These are phyloP conservation scores for Trichophyton schoenleinii DNA, from an alignment of 2,329 filamentous ascomycete species.

Conservation along the genomic window DNA sequence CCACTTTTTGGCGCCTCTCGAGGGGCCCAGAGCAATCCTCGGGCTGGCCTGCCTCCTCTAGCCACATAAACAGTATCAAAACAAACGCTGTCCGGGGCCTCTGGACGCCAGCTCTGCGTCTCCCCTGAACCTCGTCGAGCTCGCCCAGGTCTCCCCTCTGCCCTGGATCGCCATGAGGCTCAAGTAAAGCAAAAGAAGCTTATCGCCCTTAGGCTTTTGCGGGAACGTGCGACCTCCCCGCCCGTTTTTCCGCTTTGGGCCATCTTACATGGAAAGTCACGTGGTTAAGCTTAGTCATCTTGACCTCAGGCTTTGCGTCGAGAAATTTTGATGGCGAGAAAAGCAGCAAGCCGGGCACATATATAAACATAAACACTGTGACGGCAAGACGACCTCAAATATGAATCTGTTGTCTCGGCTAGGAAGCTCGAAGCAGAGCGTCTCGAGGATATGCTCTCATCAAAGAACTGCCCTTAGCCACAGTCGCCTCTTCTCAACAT, in stretches of 20 bases:
- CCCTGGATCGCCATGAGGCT: constrained; percentile 2
- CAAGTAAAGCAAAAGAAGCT: constrained; percentile 19
- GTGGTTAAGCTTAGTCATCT: background rate
- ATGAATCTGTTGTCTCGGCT: background rate
- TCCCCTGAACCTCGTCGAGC: background rate
- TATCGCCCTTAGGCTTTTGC: constrained; percentile 22
- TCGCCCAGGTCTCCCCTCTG: background rate
- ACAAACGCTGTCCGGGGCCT: background rate
- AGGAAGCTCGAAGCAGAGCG: background rate
- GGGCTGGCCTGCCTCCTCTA: background rate
- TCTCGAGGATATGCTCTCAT: background rate
- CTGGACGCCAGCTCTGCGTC: background rate
- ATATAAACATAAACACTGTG: background rate
- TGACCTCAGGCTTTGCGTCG: background rate
- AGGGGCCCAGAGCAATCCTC: background rate
- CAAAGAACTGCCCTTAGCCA: background rate
- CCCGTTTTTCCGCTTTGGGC: constrained; percentile 4
- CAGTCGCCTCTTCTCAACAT: background rate
- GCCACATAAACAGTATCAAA: background rate
- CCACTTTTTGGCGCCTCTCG: background rate
- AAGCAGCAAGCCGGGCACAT: background rate
- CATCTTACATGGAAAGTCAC: constrained; percentile 4
- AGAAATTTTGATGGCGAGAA: background rate
- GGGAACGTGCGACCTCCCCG: constrained; percentile 12
- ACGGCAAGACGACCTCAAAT: background rate